Base-by-base conservation (phyloP, 2,329 filamentous ascomycete species). In the Talaromyces islandicus region DNA sequence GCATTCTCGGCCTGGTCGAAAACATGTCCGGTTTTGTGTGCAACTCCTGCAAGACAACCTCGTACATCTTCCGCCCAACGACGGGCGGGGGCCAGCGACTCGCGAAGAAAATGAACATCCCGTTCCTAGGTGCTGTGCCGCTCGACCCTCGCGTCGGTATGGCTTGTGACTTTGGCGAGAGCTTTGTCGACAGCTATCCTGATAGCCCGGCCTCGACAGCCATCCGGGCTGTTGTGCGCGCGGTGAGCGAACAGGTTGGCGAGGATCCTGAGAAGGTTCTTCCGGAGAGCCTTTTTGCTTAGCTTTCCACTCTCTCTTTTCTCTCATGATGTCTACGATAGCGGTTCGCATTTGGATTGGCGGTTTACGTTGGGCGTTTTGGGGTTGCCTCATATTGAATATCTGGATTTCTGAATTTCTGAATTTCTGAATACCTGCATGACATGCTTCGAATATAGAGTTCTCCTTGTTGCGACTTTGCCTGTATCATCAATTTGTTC, bases 21-120 rank as follows among this genome's bases (percentile, higher is more conserved):
- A 99, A 99, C 71, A 99, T 99, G 94, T 91, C 88, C 61, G 91
- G 92, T 3, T 99, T 97, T 68, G 92, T 99, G 57, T 99, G 94
- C 71, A 92, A 92, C 10, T 93, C 90, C 60, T 99, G 94, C 76
- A 90, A 86, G 58, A 87, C 92, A 59, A 81, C 85, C 68, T 84
- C 81, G 68, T 86, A 96, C 73, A 96, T 99, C 55, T 99, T 99
- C 79, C 84, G 86, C 67, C 87, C 94, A 11, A 95, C 90, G 10
- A 99, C 94, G 0, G 94, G 94, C 9, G 94, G 95, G 21, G 94
- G 90, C 2, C 82, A 82, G 59, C 86, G 84, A 48, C 75, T 99
- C 65, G 93, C 94, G 1, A 82, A 88, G 72, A 93, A 97, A 74
- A 91, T 93, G 82, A 85, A 83, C 1, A 89, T 99, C 14, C 90